Evolutionary conservation across 306 rosid genomes (phyloP).

Genomic region (Trifolium subterraneum): DNA sequence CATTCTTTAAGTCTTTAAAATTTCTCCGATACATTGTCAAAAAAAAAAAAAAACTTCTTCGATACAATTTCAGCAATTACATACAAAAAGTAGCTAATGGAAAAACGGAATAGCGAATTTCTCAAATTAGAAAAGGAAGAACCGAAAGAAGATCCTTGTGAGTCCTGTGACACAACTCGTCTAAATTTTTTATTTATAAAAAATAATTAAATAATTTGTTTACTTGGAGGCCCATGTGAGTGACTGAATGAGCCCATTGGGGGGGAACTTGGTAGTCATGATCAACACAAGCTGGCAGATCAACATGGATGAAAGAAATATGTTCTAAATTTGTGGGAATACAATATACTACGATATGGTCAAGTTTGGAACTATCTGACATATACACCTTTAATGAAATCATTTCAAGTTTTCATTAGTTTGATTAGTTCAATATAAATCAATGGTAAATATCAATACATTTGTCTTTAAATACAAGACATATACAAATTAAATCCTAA

Average conservation of each 20-base stretch:
- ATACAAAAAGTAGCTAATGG: no score
- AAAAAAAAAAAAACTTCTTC: no score
- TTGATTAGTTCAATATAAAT: constrained; percentile 9
- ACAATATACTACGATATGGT: not conserved
- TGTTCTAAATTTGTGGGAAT: constrained; percentile 18
- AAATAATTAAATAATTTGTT: constrained; percentile 17
- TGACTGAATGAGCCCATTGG: constrained; percentile 41
- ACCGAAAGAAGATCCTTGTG: no score
- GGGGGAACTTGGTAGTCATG: constrained; percentile 5
- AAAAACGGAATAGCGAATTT: no score
- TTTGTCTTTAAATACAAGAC: no score
- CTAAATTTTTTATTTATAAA: no score
- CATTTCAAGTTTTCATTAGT: constrained; percentile 21
- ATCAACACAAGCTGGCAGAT: constrained; percentile 47
- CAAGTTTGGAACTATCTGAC: constrained; percentile 49
- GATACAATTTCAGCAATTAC: no score
- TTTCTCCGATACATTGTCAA: no score
- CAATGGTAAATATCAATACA: no score
- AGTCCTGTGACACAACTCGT: no score
- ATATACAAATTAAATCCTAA: not conserved
- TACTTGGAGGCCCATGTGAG: constrained; percentile 43
- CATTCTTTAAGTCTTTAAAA: no score
- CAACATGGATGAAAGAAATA: constrained; percentile 39
- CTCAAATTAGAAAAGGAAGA: no score
- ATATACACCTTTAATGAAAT: constrained; percentile 34